Conservation (phyloP, 139 green algal species). For the Nannochloris sp. region DNA sequence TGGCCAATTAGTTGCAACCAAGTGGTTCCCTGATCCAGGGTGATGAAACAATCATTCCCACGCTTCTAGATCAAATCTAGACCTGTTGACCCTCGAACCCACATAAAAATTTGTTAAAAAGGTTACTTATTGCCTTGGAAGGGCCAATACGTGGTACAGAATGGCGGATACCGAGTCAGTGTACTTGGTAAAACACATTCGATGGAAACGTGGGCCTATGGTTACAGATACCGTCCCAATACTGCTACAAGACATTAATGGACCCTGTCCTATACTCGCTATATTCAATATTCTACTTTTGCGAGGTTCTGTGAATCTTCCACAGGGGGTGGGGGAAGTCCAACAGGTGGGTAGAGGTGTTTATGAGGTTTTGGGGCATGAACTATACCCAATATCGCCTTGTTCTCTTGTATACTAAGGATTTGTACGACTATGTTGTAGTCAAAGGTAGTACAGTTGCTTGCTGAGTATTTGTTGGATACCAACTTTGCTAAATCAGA, state of each 20-base stretch:
- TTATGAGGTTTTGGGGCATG: background rate
- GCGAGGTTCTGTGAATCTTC: slow-evolving; percentile 49
- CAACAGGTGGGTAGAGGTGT: slow-evolving; percentile 22
- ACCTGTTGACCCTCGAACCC: too few relatives aligned
- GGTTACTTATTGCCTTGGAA: too few relatives aligned
- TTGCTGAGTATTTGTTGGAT: slow-evolving; percentile 71
- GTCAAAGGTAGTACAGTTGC: slow-evolving; percentile 51
- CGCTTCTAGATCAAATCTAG: too few relatives aligned
- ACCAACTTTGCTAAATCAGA: slow-evolving; percentile 31
- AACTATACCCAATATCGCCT: too few relatives aligned
- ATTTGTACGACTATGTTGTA: slow-evolving; percentile 20
- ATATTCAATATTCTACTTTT: slow-evolving; percentile 83
- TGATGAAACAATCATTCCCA: too few relatives aligned
- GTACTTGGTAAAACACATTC: slow-evolving; percentile 44
- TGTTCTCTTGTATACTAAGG: too few relatives aligned
- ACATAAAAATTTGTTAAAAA: too few relatives aligned
- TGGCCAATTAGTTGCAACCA: too few relatives aligned
- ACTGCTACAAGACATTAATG: slow-evolving; percentile 86
- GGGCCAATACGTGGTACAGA: too few relatives aligned
- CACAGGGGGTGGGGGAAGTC: slow-evolving; percentile 26
- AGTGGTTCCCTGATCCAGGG: too few relatives aligned
- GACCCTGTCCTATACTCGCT: slow-evolving; percentile 85
- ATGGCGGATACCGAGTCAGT: slow-evolving; percentile 2
- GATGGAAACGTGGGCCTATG: slow-evolving; percentile 5
- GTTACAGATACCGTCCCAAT: slow-evolving; percentile 38